Percentiles rank a stretch among this genome's conserved stretches.
These are phyloP conservation scores for Acanthamoeba triangularis DNA, from an alignment of 208 protist species.

Conservation along the genomic window DNA sequence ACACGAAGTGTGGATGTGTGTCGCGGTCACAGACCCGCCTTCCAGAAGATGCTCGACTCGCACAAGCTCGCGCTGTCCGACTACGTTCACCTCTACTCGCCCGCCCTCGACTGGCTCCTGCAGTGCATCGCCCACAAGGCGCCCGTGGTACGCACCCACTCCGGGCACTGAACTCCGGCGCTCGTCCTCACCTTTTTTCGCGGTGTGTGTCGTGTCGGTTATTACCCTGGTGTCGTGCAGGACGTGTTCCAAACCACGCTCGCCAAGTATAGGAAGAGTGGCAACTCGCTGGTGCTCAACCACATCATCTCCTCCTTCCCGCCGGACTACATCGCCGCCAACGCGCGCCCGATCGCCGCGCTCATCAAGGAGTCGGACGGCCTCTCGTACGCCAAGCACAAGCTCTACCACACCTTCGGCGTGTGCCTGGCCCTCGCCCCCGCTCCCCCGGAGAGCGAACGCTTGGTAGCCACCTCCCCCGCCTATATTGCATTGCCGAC, in stretches of 20 bases:
- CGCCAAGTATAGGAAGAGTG: slow-evolving; percentile 79
- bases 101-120: slow-evolving; percentile 92
- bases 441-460: neutral
- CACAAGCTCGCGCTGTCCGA: slow-evolving; percentile 76
- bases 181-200: neutral
- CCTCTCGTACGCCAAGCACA: slow-evolving; percentile 80
- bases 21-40: slow-evolving; percentile 3
- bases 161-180: neutral
- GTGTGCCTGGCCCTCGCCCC: slow-evolving; percentile 43
- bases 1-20: neutral
- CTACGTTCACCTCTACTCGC: slow-evolving; percentile 92
- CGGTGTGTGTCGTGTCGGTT: neutral
- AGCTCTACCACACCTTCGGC: slow-evolving; percentile 48
- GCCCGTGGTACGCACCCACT: neutral
- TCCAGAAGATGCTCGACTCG: slow-evolving; percentile 70
- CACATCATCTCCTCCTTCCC: slow-evolving; percentile 88
- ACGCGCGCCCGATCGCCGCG: slow-evolving; percentile 77
- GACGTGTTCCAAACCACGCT: slow-evolving; percentile 26
- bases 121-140: slow-evolving; percentile 83
- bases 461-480: neutral
- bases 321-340: slow-evolving; percentile 82
- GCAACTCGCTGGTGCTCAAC: slow-evolving; percentile 86
- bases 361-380: slow-evolving; percentile 82
- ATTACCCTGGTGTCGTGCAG: neutral
- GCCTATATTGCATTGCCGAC: slow-evolving; percentile 81